phyloP scores from a whole-genome alignment of 805 yeast species.

The Scheffersomyces lignosus region DNA sequence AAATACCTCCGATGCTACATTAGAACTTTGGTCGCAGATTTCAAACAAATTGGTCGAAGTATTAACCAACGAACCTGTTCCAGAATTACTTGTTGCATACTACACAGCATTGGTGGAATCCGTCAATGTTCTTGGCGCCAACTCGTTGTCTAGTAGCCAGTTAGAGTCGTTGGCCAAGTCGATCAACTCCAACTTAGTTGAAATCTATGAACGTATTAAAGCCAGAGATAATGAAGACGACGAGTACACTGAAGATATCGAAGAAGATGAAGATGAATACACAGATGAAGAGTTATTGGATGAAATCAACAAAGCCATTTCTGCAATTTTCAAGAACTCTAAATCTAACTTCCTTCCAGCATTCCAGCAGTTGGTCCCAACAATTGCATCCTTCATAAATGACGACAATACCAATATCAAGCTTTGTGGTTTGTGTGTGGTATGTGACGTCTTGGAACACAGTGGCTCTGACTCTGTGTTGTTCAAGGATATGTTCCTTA shows the following conservation, averaged over 20 bases:
- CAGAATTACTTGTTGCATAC: slow-evolving; percentile 77
- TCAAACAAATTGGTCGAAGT: slow-evolving; percentile 67
- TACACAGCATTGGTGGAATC: slow-evolving; percentile 71
- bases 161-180: slow-evolving; percentile 57
- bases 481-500: slow-evolving; percentile 64
- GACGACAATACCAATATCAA: slow-evolving; percentile 69
- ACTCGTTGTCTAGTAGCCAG: slow-evolving; percentile 56
- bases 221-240: slow-evolving; percentile 76
- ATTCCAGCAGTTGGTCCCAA: slow-evolving; percentile 64
- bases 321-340: slow-evolving; percentile 65
- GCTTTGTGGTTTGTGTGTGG: slow-evolving; percentile 75
- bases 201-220: slow-evolving; percentile 68
- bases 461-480: slow-evolving; percentile 68
- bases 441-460: slow-evolving; percentile 79
- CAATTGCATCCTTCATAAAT: slow-evolving; percentile 58
- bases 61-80: slow-evolving; percentile 74
- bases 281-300: slow-evolving; percentile 90
- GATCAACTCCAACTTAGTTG: slow-evolving; percentile 60
- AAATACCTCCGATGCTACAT: slow-evolving; percentile 56
- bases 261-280: slow-evolving; percentile 78
- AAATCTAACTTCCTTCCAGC: slow-evolving; percentile 59
- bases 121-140: slow-evolving; percentile 65
- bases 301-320: slow-evolving; percentile 76
- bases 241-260: slow-evolving; percentile 84
- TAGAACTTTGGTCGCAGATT: slow-evolving; percentile 70